Evolutionary conservation across 2,329 filamentous ascomycete genomes (phyloP).

Genomic region (Elsinoe ampelina): DNA sequence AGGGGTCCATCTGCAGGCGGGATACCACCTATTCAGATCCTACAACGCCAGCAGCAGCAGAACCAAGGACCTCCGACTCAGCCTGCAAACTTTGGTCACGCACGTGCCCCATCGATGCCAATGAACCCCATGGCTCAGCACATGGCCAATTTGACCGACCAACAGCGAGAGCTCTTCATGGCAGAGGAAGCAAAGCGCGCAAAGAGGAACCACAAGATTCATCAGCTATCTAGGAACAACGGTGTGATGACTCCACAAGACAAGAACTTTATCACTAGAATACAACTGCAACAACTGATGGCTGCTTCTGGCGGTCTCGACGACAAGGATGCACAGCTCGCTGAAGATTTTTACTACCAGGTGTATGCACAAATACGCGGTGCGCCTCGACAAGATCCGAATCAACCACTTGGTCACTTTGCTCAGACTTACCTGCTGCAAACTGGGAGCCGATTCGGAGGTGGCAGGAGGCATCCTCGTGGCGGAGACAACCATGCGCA

Average conservation of each 20-base stretch:
- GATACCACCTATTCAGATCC: constrained; percentile 55
- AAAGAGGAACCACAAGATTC: constrained; percentile 98
- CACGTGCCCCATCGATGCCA: constrained; percentile 23
- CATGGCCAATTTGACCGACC: constrained; percentile 66
- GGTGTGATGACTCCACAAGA: constrained; percentile 98
- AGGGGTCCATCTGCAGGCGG: constrained; percentile 20
- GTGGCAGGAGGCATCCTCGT: constrained; percentile 62
- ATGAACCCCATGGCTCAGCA: constrained; percentile 49
- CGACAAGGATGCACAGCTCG: constrained; percentile 71
- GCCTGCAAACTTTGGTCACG: constrained; percentile 11
- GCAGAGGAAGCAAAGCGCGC: constrained; percentile 89
- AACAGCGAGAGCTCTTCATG: constrained; percentile 73
- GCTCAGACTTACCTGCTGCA: constrained; percentile 97
- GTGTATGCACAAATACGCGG: constrained; percentile 92
- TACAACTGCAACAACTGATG: constrained; percentile 92
- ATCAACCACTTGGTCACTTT: constrained; percentile 89
- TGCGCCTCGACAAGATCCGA: constrained; percentile 79
- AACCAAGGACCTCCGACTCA: constrained; percentile 17
- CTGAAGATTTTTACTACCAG: constrained; percentile 97
- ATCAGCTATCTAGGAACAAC: constrained; percentile 84
- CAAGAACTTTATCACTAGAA: constrained; percentile 98
- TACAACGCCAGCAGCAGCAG: constrained; percentile 61
- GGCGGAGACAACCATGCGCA: constrained; percentile 96
- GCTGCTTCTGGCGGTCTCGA: constrained; percentile 81
- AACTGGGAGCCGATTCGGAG: constrained; percentile 73